Evolutionary conservation across 441 rosid genomes (phyloP), one percentile per base, ranked within the genome.

Genomic region (Erysimum cheiri): DNA sequence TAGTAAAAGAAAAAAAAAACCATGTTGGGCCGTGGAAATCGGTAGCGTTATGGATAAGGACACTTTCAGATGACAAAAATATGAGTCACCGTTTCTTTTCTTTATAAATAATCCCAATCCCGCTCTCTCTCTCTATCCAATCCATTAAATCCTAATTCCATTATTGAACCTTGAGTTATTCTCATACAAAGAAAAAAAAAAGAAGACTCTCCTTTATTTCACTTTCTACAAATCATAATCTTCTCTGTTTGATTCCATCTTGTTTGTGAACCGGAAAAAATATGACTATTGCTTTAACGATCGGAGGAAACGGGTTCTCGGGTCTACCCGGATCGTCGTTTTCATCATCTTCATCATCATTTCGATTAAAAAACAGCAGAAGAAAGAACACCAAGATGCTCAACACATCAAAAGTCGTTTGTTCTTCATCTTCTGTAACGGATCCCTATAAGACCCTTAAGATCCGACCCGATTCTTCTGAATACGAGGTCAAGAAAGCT

Each of bases 401-500:
- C 5, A 62, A 76, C 24, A 74, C 82, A 52, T 57, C 82, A 9
- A 76, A 60, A 65, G 75, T 86, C 50, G 47, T 64, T 3, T 84
- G 86, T 60, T 71, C 80, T 60, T 73, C 87, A 7, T 80, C 85
- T 26, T 79, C 87, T 8, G 82, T 83, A 0, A 67, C 74, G 80
- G 97, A 93, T 80, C 93, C 95, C 0, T 91, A 85, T 64, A 81
- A 87, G 64, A 91, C 95, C 0, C 88, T 93, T 6, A 78, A 68
- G 88, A 84, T 93, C 85, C 83, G 81, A 44, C 98, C 80, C 13
- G 92, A 84, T 60, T 95, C 97, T 3, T 85, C 96, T 26, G 97
- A 89, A 78, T 84, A 88, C 17, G 96, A 93, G 81, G 95, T 93
- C 80, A 88, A 81, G 77, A 87, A 84, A 70, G 97, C 97, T 43